A percentile compares a stretch with the other conserved stretches of the same genome.
phyloP scores from a whole-genome alignment of 2,329 filamentous ascomycete species.

The Penicillium italicum region DNA sequence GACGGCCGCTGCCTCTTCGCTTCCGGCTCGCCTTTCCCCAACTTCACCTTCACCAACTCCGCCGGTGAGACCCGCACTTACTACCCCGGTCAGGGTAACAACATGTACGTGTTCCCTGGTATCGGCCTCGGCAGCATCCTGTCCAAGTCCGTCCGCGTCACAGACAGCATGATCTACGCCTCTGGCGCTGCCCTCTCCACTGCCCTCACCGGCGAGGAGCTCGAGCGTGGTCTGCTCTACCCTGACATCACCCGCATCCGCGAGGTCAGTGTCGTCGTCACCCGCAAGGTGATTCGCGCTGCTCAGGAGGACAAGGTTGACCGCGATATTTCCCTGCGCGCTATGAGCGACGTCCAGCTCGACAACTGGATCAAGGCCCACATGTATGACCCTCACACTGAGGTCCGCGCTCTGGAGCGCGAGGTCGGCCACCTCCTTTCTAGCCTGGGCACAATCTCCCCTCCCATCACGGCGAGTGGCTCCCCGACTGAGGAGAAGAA shows the following conservation, averaged over 20 bases:
- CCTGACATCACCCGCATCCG: constrained; percentile 86
- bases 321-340: constrained; percentile 44
- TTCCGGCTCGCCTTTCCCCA: constrained; percentile 86
- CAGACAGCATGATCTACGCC: constrained; percentile 95
- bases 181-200: constrained; percentile 77
- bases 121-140: constrained; percentile 92
- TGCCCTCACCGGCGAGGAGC: constrained; percentile 75
- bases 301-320: constrained; percentile 76
- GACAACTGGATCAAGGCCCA: constrained; percentile 48
- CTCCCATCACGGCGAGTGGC: constrained; percentile 20
- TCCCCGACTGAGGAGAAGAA: constrained; percentile 31
- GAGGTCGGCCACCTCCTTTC: constrained; percentile 46
- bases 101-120: constrained; percentile 94
- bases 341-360: constrained; percentile 42
- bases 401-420: constrained; percentile 46
- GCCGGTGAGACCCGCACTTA: constrained; percentile 62
- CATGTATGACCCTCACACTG: constrained; percentile 50
- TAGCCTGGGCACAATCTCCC: constrained; percentile 27
- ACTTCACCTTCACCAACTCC: constrained; percentile 61
- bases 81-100: constrained; percentile 74
- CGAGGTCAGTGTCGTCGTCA: constrained; percentile 80
- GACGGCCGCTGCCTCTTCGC: constrained; percentile 91
- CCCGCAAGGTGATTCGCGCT: constrained; percentile 88
- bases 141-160: constrained; percentile 79
- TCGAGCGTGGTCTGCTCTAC: constrained; percentile 81